Evolutionary conservation across 768 basidiomycete species (phyloP), one percentile per base, ranked within the genome.

Genomic region (Amanita inopinata): DNA sequence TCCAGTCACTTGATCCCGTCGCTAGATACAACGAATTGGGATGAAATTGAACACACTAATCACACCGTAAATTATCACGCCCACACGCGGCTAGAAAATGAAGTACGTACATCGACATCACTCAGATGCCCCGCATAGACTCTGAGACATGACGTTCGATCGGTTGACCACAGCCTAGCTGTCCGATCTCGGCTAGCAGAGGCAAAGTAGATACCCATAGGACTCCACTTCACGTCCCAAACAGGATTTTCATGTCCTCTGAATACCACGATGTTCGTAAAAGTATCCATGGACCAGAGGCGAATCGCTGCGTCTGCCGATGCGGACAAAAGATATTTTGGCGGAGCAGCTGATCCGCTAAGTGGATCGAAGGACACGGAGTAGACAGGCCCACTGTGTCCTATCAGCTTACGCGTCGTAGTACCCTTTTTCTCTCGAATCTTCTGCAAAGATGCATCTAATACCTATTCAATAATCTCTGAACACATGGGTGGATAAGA

Each of bases 221-320:
- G 94, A 54, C 89, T 93, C 96, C 96, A 99, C 57, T 97, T 84
- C 9, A 94, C 92, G 53, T 98, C 96, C 96, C 96, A 99, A 0
- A 99, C 82, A 0, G 96, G 92, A 59, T 96, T 93, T 56, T 93
- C 83, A 53, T 99, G 96, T 0, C 96, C 94, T 24, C 91, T 76
- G 57, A 92, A 99, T 4, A 84, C 92, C 14, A 92, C 92, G 7
- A 98, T 64, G 53, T 96, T 96, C 11, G 86, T 77, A 73, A 91
- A 79, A 0, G 94, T 96, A 49, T 98, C 91, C 61, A 97, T 66
- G 4, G 91, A 94, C 96, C 96, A 99, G 14, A 99, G 63, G 9
- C 96, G 79, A 32, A 82, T 66, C 0, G 94, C 93, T 1, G 86
- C 78, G 57, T 99, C 96, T 33, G 92, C 88, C 10, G 96, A 98